Percentiles rank a stretch among this genome's conserved stretches.
Evolutionary conservation across 441 rosid species (phyloP).

Genomic region (Biscutella laevigata): DNA sequence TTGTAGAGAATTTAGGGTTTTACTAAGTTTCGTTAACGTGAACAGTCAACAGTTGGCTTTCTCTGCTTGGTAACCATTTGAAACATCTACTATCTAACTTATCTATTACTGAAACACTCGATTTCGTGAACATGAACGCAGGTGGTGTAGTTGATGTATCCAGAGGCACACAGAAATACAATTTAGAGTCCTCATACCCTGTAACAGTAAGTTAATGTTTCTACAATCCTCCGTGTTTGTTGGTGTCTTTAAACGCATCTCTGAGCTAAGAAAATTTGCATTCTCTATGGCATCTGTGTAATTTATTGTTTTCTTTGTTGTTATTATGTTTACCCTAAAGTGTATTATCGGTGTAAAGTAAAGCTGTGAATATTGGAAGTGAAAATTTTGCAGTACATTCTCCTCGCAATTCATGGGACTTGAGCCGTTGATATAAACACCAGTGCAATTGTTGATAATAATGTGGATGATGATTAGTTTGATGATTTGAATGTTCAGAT

Average conservation of each 20-base stretch:
- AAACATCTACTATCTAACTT: neutral
- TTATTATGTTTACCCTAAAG: neutral
- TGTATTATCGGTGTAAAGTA: neutral
- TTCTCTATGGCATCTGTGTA: neutral
- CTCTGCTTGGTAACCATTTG: neutral
- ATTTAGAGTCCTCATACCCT: slow-evolving; percentile 58
- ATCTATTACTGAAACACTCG: neutral
- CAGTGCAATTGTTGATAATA: neutral
- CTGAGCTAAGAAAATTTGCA: neutral
- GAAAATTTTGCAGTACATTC: neutral
- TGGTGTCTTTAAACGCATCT: neutral
- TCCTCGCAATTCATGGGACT: neutral
- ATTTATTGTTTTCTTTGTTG: neutral
- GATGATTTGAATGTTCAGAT: slow-evolving; percentile 43
- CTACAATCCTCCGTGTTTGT: neutral
- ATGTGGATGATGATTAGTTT: slow-evolving; percentile 7
- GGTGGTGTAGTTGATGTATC: slow-evolving; percentile 74
- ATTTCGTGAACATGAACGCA: slow-evolving; percentile 24
- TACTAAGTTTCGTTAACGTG: no score
- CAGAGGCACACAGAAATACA: slow-evolving; percentile 46
- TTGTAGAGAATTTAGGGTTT: neutral
- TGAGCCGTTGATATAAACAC: neutral
- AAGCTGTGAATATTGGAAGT: neutral
- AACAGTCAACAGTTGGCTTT: neutral
- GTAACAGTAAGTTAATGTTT: slow-evolving; percentile 37